Conservation (phyloP, 306 rosid genomes). For the Geum urbanum region DNA sequence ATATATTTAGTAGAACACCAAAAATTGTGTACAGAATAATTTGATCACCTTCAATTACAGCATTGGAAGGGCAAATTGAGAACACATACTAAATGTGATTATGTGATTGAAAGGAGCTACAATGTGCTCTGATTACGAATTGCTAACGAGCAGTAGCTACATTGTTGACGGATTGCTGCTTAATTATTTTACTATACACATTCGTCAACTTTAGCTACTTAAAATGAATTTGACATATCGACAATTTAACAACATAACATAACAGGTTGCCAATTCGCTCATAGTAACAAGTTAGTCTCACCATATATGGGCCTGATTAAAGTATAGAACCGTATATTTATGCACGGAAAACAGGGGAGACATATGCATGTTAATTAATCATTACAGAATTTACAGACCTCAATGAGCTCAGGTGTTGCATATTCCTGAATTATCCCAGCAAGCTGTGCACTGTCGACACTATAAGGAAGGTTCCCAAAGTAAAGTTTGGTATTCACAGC, state of each 20-base stretch:
- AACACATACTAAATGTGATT: background rate
- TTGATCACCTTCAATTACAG: background rate
- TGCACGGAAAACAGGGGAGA: too few species aligned
- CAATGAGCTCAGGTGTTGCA: constrained; percentile 77
- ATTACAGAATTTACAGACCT: constrained; percentile 41
- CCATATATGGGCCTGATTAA: too few species aligned
- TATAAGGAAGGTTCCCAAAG: constrained; percentile 90
- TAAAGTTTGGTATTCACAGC: constrained; percentile 69
- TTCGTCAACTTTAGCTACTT: background rate
- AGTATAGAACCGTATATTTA: too few species aligned
- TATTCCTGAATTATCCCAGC: constrained; percentile 79
- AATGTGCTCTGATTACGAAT: background rate
- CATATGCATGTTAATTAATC: background rate
- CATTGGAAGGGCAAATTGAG: background rate
- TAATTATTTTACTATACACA: too few species aligned
- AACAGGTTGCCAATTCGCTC: too few species aligned
- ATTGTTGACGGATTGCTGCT: background rate
- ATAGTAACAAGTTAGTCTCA: too few species aligned
- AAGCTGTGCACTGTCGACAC: constrained; percentile 92
- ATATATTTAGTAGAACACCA: too few species aligned
- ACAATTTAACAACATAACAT: background rate
- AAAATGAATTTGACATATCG: background rate
- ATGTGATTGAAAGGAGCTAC: background rate
- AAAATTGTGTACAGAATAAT: background rate
- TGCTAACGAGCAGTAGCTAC: background rate